Percentiles rank a stretch among this genome's conserved stretches.
Conservation (phyloP, 2,329 filamentous ascomycete species). For the Fusarium compactum region DNA sequence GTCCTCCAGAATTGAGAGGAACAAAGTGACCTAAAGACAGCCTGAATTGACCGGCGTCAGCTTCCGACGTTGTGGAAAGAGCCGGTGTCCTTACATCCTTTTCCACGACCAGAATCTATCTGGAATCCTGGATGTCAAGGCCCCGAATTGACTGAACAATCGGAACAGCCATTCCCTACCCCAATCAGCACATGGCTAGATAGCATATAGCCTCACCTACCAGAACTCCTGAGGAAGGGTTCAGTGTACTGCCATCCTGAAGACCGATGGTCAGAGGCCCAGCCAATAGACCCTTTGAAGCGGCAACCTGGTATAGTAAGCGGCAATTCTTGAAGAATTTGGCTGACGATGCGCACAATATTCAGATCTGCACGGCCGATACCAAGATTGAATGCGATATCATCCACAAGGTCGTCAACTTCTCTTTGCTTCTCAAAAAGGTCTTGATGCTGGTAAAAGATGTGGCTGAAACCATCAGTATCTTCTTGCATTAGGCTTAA, state of each 20-base stretch:
- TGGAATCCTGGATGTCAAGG: slow-evolving; percentile 62
- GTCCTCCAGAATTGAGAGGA: slow-evolving; percentile 66
- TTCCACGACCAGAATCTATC: slow-evolving; percentile 80
- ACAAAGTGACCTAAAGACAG: slow-evolving; percentile 78
- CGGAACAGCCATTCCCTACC: slow-evolving; percentile 72
- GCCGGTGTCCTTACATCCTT: slow-evolving; percentile 71
- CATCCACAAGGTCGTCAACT: slow-evolving; percentile 80
- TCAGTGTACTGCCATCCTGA: slow-evolving; percentile 56
- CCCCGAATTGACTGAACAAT: slow-evolving; percentile 60
- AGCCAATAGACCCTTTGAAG: slow-evolving; percentile 77
- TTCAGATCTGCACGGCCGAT: slow-evolving; percentile 74
- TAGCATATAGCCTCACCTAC: slow-evolving; percentile 34
- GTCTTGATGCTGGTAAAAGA: slow-evolving; percentile 81
- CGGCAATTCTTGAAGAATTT: no score
- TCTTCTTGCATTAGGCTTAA: neutral
- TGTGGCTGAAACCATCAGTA: slow-evolving; percentile 66
- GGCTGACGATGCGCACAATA: slow-evolving; percentile 65
- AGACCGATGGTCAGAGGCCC: slow-evolving; percentile 67
- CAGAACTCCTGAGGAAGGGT: slow-evolving; percentile 48
- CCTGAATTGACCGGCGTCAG: slow-evolving; percentile 59
- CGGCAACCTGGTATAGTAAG: slow-evolving; percentile 68
- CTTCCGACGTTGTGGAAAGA: neutral
- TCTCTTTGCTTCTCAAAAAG: slow-evolving; percentile 76
- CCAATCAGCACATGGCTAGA: slow-evolving; percentile 21
- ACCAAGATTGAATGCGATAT: slow-evolving; percentile 77